Percentiles rank a stretch among this genome's conserved stretches.
phyloP scores from a whole-genome alignment of 805 yeast genomes.

The Wickerhamiella brachini region DNA sequence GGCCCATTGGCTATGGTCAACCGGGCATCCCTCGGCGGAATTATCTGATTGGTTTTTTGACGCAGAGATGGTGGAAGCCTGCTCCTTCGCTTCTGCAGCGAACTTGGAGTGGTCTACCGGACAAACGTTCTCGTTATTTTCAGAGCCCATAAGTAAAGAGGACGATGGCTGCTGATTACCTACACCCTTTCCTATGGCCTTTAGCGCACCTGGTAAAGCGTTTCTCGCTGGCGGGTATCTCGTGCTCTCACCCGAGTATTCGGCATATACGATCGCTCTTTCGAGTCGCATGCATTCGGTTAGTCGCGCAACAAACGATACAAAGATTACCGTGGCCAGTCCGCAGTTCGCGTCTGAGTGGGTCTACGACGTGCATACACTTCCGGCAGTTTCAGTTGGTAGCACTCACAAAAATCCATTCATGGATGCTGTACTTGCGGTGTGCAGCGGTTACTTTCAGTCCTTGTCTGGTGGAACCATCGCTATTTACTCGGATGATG shows the following conservation, averaged over 20 bases:
- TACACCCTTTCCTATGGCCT: slow-evolving; percentile 29
- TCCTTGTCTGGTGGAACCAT: slow-evolving; percentile 27
- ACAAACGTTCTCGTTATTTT: slow-evolving; percentile 3
- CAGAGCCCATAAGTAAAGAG: not conserved
- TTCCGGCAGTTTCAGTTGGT: not conserved
- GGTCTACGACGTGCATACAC: slow-evolving; percentile 6
- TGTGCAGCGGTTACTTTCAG: slow-evolving; percentile 40
- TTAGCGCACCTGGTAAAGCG: slow-evolving; percentile 94
- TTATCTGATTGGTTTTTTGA: not conserved
- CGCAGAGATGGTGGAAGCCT: not conserved
- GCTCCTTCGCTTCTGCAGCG: slow-evolving; percentile 12
- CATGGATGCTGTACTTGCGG: slow-evolving; percentile 45
- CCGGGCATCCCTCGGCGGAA: slow-evolving; percentile 21
- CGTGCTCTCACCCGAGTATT: slow-evolving; percentile 65
- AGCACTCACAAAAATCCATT: slow-evolving; percentile 49
- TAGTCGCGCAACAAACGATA: slow-evolving; percentile 25
- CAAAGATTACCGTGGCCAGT: slow-evolving; percentile 16
- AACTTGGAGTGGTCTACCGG: slow-evolving; percentile 13
- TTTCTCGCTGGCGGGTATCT: slow-evolving; percentile 88
- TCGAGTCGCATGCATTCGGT: slow-evolving; percentile 83
- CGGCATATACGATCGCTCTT: slow-evolving; percentile 72
- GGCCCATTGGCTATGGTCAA: slow-evolving; percentile 9
- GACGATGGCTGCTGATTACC: not conserved
- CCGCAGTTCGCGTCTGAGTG: slow-evolving; percentile 19
- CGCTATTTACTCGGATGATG: slow-evolving; percentile 70